A percentile compares a stretch with the other conserved stretches of the same genome.
phyloP scores from a whole-genome alignment of 352 stramenopile species.

The Globisporangium orthogonon region DNA sequence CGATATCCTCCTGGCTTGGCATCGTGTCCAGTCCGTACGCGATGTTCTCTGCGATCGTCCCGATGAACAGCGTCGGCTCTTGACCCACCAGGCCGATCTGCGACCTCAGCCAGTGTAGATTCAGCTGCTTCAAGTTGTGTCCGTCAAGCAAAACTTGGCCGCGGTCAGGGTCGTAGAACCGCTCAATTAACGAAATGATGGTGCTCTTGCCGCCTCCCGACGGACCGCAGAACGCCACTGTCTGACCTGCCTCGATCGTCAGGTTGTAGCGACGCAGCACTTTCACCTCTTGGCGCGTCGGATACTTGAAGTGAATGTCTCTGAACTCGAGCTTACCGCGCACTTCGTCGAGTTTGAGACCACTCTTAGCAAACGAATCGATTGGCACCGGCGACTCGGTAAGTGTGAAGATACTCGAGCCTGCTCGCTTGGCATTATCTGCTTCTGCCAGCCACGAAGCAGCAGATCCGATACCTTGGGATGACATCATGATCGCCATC shows the following conservation, averaged over 20 bases:
- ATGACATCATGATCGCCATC: slow-evolving; percentile 48
- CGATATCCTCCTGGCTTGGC: slow-evolving; percentile 29
- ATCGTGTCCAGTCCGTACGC: slow-evolving; percentile 31
- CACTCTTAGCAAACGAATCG: slow-evolving; percentile 6
- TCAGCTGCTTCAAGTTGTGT: slow-evolving; percentile 12
- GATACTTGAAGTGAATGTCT: slow-evolving; percentile 20
- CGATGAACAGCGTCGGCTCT: slow-evolving; percentile 53
- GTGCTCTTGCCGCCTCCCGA: slow-evolving; percentile 28
- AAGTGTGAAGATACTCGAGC: slow-evolving; percentile 6
- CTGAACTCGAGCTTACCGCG: slow-evolving; percentile 16
- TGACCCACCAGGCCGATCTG: slow-evolving; percentile 44
- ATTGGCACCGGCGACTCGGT: neutral
- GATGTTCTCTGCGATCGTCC: slow-evolving; percentile 40
- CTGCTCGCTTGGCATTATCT: slow-evolving; percentile 25
- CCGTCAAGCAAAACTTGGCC: slow-evolving; percentile 21
- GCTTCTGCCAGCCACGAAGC: slow-evolving; percentile 21
- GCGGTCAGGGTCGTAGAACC: slow-evolving; percentile 23
- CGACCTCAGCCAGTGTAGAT: slow-evolving; percentile 20
- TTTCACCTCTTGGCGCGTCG: slow-evolving; percentile 12
- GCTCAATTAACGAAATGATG: slow-evolving; percentile 20
- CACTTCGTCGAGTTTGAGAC: slow-evolving; percentile 2
- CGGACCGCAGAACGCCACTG: slow-evolving; percentile 19
- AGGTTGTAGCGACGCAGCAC: slow-evolving; percentile 16
- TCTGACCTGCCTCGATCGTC: slow-evolving; percentile 16
- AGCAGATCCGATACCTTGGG: slow-evolving; percentile 24